Base-by-base conservation (phyloP, 768 basidiomycete genomes). In the Leccinum barrowsii region DNA sequence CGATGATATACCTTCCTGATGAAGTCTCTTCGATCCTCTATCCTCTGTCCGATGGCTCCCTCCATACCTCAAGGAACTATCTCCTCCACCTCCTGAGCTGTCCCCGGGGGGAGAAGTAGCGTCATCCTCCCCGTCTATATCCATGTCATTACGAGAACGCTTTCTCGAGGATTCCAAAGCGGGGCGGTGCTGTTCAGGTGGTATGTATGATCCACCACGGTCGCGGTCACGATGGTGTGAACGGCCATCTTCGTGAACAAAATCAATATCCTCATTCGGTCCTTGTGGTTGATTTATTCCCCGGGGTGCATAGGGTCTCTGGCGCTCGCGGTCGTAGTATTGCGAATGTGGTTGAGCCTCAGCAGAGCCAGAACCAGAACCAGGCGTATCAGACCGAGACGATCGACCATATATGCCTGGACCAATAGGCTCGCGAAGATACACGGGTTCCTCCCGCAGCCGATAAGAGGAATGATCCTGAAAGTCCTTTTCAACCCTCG, bases 111-210 rank as follows among this genome's bases (percentile, higher is more conserved):
- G 71, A 21, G 73, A 69, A 56, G 55, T 75, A 62, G 74, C 77
- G 69, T 82, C 81, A 74, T 80, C 76, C 28, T 80, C 81, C 49
- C 74, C 81, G 56, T 85, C 84, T 50, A 81, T 76, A 44, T 88
- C 86, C 84, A 86, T 84, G 55, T 87, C 86, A 52, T 80, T 80
- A 59, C 83, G 77, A 61, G 74, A 77, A 56, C 86, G 79, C 68
- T 85, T 87, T 69, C 83, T 81, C 57, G 75, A 71, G 46, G 78
- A 70, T 50, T 81, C 82, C 66, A 74, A 63, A 67, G 73, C 62
- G 56, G 76, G 71, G 35, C 72, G 77, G 60, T 69, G 73, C 69
- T 76, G 79, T 48, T 74, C 74, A 40, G 65, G 65, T 58, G 63
- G 66, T 62, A 76, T 28, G 56, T 69, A 73, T 28, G 70, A 63